Base-by-base conservation (phyloP, 106 monocot species). In the Apostasia ramifera region DNA sequence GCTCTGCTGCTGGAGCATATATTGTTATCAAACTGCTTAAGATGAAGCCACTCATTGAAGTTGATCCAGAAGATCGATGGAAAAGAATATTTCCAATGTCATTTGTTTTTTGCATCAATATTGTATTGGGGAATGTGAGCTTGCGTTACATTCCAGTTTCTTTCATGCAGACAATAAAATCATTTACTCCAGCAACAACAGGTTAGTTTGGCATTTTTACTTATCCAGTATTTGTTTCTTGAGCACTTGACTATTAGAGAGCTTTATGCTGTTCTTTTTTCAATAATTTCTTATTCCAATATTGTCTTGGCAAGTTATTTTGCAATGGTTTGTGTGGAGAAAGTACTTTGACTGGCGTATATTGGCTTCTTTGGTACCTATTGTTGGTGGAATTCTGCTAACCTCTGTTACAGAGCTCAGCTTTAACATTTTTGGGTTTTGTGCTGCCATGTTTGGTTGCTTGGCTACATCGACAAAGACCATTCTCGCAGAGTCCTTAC, bases 81-180 rank as follows among this genome's bases (percentile, higher is more conserved):
- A 88, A 84, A 78, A 95, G 95, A 63, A 95, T 95, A 88, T 91
- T 95, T 63, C 95, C 95, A 4, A 95, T 95, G 95, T 95, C 95
- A 38, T 91, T 88, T 79, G 95, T 95, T 12, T 95, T 95, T 70
- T 95, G 95, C 78, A 86, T 95, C 54, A 95, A 95, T 70, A 95
- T 95, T 63, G 95, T 95, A 5, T 48, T 95, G 66, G 95, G 95
- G 49, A 95, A 95, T 77, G 91, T 95, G 40, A 95, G 95, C 86
- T 73, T 95, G 80, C 83, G 95, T 53, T 95, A 95, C 66, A 95
- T 95, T 74, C 95, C 95, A 40, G 95, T 95, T 66, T 91, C 91
- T 26, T 95, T 95, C 72, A 95, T 95, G 95, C 95, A 95, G 70
- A 95, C 95, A 10, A 95, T 95, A 59, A 95, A 95, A 70, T 95